Percentiles rank a stretch among this genome's conserved stretches.
phyloP scores from a whole-genome alignment of 768 basidiomycete genomes.

The Lactifluus rugatus region DNA sequence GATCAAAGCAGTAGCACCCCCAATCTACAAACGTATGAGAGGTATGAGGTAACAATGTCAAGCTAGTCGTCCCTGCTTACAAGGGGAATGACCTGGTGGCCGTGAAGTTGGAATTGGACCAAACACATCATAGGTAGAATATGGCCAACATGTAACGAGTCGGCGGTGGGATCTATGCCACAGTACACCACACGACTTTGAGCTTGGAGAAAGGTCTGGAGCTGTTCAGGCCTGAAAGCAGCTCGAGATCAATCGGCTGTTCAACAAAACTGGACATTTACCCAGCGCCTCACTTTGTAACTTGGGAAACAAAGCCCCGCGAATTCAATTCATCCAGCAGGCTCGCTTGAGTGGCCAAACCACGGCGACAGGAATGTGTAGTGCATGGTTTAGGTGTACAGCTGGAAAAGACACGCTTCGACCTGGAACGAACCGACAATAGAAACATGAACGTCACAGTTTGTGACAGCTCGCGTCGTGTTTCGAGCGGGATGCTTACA shows the following conservation, averaged over 20 bases:
- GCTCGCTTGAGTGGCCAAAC: background rate
- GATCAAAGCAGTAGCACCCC: slow-evolving; percentile 91
- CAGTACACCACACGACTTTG: slow-evolving; percentile 55
- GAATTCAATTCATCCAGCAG: slow-evolving; percentile 10
- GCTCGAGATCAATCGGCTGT: background rate
- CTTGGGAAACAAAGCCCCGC: slow-evolving; percentile 18
- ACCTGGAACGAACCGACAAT: background rate
- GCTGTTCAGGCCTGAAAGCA: slow-evolving; percentile 14
- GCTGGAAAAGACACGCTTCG: background rate
- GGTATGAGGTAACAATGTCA: background rate
- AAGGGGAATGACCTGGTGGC: slow-evolving; percentile 74
- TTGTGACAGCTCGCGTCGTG: background rate
- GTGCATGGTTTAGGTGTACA: background rate
- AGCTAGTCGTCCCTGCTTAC: slow-evolving; percentile 37
- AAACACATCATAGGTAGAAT: slow-evolving; percentile 79
- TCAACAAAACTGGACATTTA: background rate
- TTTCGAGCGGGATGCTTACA: too few relatives aligned
- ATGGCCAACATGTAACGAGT: slow-evolving; percentile 87
- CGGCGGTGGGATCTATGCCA: slow-evolving; percentile 90
- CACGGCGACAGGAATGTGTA: background rate
- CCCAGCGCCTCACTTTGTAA: slow-evolving; percentile 14
- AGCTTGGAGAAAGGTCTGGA: slow-evolving; percentile 7
- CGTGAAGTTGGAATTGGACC: slow-evolving; percentile 80
- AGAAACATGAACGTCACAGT: background rate
- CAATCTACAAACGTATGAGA: slow-evolving; percentile 48